These are phyloP conservation scores for Eimeria zaria DNA, from an alignment of 169 alveolate species.

Conservation along the genomic window DNA sequence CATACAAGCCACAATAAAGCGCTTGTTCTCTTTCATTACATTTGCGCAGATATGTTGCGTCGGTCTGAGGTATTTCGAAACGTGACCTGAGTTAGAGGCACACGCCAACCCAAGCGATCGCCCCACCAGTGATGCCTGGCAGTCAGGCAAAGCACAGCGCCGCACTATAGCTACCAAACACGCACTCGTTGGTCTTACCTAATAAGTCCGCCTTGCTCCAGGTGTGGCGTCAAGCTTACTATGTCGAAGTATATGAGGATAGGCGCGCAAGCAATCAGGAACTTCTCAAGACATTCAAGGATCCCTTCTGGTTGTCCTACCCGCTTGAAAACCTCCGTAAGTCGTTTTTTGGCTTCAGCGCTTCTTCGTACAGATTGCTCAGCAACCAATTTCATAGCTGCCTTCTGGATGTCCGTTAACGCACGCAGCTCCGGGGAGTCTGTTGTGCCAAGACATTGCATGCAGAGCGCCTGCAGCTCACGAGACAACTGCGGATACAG, in stretches of 20 bases:
- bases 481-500: conserved; percentile 21
- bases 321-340: conserved; percentile 5
- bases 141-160: neutral
- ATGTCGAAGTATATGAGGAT: conserved; percentile 64
- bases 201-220: conserved; percentile 39
- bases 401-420: conserved; percentile 50
- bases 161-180: neutral
- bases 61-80: conserved; percentile 63
- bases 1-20: conserved; percentile 65
- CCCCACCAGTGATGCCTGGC: neutral
- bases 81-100: conserved; percentile 53
- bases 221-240: conserved; percentile 44
- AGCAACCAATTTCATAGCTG: conserved; percentile 57
- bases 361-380: conserved; percentile 24
- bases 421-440: conserved; percentile 61
- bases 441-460: conserved; percentile 54
- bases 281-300: conserved; percentile 33
- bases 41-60: conserved; percentile 60
- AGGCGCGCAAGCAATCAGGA: conserved; percentile 6
- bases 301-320: neutral
- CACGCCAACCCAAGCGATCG: neutral
- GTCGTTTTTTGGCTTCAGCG: conserved; percentile 22
- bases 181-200: conserved; percentile 15
- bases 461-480: conserved; percentile 43
- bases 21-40: conserved; percentile 68